phyloP scores from a whole-genome alignment of 768 basidiomycete species.

The Paxillus rubicundulus region DNA sequence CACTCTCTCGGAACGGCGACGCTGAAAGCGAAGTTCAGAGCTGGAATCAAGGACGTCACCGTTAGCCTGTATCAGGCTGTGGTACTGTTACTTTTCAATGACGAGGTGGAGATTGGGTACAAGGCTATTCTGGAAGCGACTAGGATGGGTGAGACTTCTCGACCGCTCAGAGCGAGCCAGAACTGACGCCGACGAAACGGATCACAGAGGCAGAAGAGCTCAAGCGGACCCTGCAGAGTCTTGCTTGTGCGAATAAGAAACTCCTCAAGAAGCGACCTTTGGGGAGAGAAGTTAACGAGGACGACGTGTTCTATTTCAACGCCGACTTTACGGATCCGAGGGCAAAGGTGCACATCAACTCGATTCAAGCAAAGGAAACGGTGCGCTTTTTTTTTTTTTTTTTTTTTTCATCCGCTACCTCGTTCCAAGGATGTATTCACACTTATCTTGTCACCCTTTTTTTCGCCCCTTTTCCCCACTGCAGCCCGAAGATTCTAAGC shows the following conservation, averaged over 20 bases:
- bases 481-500: slow-evolving; percentile 84
- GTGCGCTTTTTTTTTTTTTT: too few relatives aligned
- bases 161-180: slow-evolving; percentile 18
- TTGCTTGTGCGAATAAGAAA: slow-evolving; percentile 88
- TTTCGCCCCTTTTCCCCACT: neutral
- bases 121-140: slow-evolving; percentile 65
- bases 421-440: neutral
- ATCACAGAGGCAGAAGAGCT: slow-evolving; percentile 66
- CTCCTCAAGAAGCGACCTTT: slow-evolving; percentile 78
- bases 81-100: slow-evolving; percentile 86
- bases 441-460: neutral
- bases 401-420: neutral
- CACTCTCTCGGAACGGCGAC: slow-evolving; percentile 84
- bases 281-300: slow-evolving; percentile 73
- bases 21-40: slow-evolving; percentile 65
- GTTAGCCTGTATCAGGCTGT: slow-evolving; percentile 89
- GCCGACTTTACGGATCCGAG: slow-evolving; percentile 75
- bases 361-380: slow-evolving; percentile 91
- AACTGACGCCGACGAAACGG: neutral
- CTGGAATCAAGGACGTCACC: slow-evolving; percentile 78
- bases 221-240: slow-evolving; percentile 83
- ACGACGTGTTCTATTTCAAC: slow-evolving; percentile 82
- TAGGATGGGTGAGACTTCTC: slow-evolving; percentile 59
- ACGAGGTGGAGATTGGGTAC: slow-evolving; percentile 56
- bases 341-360: slow-evolving; percentile 86